Percentiles rank a stretch among this genome's conserved stretches.
phyloP scores from a whole-genome alignment of 192 early-diverging fungal species.

The Cladochytrium replicatum region DNA sequence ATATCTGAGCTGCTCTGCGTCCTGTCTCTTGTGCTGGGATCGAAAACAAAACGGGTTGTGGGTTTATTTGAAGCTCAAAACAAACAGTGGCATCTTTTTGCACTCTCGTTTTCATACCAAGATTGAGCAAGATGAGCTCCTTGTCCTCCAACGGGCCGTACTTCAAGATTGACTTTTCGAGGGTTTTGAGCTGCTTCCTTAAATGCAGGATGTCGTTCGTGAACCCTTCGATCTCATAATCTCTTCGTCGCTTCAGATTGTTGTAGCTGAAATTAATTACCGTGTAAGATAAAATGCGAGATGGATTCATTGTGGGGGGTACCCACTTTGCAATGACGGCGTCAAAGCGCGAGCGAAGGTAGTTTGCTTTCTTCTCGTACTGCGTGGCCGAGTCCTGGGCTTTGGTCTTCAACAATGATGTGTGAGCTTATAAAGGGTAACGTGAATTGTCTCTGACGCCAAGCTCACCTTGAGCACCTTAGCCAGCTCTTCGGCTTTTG shows the following conservation, averaged over 20 bases:
- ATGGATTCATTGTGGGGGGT: too few species aligned
- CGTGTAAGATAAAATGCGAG: background rate
- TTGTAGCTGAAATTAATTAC: constrained; percentile 28
- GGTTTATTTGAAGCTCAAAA: too few species aligned
- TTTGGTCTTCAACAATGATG: constrained; percentile 15
- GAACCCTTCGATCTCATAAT: constrained; percentile 59
- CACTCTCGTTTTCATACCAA: too few species aligned
- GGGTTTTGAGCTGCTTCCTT: constrained; percentile 38
- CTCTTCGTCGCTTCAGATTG: constrained; percentile 37
- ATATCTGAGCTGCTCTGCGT: constrained; percentile 26
- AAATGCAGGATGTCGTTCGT: constrained; percentile 49
- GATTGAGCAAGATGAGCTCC: too few species aligned
- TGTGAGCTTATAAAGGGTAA: background rate
- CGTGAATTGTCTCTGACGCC: background rate
- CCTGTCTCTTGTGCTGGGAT: constrained; percentile 33
- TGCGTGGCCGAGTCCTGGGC: too few species aligned
- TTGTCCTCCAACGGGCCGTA: constrained; percentile 48
- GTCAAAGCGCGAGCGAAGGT: constrained; percentile 16
- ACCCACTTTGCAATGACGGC: constrained; percentile 23
- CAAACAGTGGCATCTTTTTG: too few species aligned
- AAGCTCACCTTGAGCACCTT: constrained; percentile 15
- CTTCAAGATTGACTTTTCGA: constrained; percentile 47
- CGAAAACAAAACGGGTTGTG: too few species aligned
- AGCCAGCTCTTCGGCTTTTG: constrained; percentile 26
- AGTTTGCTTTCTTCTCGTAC: constrained; percentile 15